Evolutionary conservation across 169 alveolate species (phyloP).

Genomic region (Cystoisospora suis): DNA sequence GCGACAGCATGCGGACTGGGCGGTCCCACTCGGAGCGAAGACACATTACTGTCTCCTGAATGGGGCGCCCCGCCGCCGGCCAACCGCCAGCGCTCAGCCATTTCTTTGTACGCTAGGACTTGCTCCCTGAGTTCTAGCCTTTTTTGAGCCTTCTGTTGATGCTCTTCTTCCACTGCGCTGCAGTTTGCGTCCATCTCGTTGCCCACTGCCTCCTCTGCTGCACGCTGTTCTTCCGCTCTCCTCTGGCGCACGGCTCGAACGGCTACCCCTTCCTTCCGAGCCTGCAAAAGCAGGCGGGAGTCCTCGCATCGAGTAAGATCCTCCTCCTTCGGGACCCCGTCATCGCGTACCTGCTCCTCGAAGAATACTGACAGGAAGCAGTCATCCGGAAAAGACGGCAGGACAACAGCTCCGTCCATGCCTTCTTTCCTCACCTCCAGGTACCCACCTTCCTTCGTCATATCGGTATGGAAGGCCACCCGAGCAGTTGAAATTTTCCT

Average conservation of each 20-base stretch:
- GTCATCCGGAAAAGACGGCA: slow-evolving; percentile 39
- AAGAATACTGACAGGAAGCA: slow-evolving; percentile 48
- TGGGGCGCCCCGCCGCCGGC: too few relatives aligned
- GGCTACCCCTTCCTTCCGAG: not conserved
- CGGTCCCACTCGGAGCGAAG: too few relatives aligned
- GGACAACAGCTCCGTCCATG: slow-evolving; percentile 34
- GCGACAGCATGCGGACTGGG: too few relatives aligned
- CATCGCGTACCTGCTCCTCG: not conserved
- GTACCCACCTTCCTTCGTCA: slow-evolving; percentile 1
- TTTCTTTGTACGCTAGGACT: not conserved
- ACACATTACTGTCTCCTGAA: too few relatives aligned
- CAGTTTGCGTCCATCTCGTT: slow-evolving; percentile 1
- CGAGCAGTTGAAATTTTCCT: slow-evolving; percentile 35
- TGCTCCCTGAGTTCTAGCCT: slow-evolving; percentile 2
- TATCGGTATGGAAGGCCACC: slow-evolving; percentile 30
- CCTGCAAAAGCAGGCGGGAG: slow-evolving; percentile 5
- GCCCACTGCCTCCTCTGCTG: not conserved
- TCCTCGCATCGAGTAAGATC: not conserved
- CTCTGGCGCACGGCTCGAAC: not conserved
- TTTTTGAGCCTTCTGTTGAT: not conserved
- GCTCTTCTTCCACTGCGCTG: slow-evolving; percentile 31
- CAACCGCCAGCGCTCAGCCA: not conserved
- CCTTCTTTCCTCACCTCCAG: slow-evolving; percentile 26
- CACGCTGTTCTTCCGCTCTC: not conserved
- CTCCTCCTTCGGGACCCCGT: not conserved